Conservation (phyloP, 768 basidiomycete species). For the Myochromella boudieri region DNA sequence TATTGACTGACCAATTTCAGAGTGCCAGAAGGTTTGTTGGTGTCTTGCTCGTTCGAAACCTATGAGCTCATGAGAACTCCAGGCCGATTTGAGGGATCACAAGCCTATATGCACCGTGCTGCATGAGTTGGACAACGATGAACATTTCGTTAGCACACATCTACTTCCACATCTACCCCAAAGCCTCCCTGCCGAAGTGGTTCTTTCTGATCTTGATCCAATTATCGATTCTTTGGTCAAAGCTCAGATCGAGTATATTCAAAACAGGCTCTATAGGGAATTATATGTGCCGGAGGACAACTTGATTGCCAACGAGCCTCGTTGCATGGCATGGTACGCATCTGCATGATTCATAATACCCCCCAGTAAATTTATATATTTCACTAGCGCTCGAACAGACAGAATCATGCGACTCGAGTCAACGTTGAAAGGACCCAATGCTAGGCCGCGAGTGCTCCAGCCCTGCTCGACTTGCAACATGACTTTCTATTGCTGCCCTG, state of each 20-base stretch:
- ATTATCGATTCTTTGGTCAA: too few species aligned
- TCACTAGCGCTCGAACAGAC: conserved; percentile 23
- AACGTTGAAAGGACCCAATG: background rate
- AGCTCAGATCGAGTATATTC: too few species aligned
- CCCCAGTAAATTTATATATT: too few species aligned
- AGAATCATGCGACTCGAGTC: conserved; percentile 23
- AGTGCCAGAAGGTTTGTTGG: conserved; percentile 28
- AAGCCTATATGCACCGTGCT: conserved; percentile 33
- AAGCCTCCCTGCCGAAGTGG: too few species aligned
- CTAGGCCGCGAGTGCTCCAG: conserved; percentile 8
- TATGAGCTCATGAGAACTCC: background rate
- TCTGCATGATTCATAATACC: too few species aligned
- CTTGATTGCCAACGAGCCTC: conserved; percentile 20
- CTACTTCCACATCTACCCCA: too few species aligned
- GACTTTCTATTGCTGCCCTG: conserved; percentile 25
- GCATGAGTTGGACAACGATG: conserved; percentile 21
- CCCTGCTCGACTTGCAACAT: conserved; percentile 24
- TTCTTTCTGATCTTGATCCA: too few species aligned
- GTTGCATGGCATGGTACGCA: conserved; percentile 24
- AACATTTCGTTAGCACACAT: background rate
- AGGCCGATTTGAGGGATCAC: conserved; percentile 30
- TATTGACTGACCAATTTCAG: conserved; percentile 12
- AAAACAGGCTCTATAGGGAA: too few species aligned
- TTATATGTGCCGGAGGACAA: conserved; percentile 13
- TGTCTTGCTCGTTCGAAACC: background rate